Base-by-base conservation (phyloP, 768 basidiomycete genomes). In the Trametes meyenii region DNA sequence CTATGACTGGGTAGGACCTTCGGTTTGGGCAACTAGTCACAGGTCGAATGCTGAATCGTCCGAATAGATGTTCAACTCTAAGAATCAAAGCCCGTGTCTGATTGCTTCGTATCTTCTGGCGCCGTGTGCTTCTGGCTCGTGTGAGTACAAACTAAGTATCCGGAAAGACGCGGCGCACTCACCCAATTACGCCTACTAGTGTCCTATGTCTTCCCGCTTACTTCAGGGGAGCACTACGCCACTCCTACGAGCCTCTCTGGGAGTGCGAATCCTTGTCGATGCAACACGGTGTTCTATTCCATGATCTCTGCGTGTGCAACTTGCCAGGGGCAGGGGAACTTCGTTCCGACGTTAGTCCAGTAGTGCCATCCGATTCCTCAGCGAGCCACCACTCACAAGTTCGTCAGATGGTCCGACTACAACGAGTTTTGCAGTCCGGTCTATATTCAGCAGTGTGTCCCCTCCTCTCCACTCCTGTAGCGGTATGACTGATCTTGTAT, bases 231-330 rank as follows among this genome's bases (percentile, higher is more conserved):
- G 14, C 62, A 63, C 43, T 63, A 63, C 57, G 59, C 55, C 35
- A 55, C 57, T 5, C 62, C 62, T 4, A 17, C 19, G 42, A 23
- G 49, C 16, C 19, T 11, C 35, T 19, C 62, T 11, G 19, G 16
- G 1, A 63, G 57, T 16, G 62, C 62, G 14, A 63, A 57, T 0
- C 53, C 57, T 1, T 63, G 62, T 23, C 38, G 62, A 21, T 63
- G 62, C 46, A 63, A 44, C 40, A 54, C 62, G 1, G 62, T 63
- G 39, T 42, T 63, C 17, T 63, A 54, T 35, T 63, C 62, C 5
- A 55, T 36, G 33, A 63, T 63, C n/a, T 39, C 50, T 2, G 62
- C 62, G 1, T 63, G 62, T 40, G 57, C 62, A 5, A 46, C 53
- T 1, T 63, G 62, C n/a, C 62, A 63, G 35, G 62, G 62, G 5